A percentile compares a stretch with the other conserved stretches of the same genome.
Conservation (phyloP, 805 yeast genomes). For the Debaryomyces castellii region DNA sequence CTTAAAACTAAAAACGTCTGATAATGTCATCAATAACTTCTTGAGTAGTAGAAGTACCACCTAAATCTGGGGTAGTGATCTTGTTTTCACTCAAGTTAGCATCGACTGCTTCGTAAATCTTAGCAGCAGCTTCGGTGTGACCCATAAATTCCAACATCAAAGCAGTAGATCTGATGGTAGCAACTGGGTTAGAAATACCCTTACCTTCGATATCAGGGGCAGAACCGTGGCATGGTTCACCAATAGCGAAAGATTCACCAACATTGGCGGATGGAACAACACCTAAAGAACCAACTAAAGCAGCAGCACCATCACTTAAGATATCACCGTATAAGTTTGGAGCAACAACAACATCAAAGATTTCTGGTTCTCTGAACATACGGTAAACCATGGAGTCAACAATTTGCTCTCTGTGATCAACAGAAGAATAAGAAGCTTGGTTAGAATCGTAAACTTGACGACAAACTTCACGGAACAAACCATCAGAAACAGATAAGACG, state of each 20-base stretch:
- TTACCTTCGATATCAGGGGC: conserved; percentile 98
- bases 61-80: conserved; percentile 90
- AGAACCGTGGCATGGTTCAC: conserved; percentile 99
- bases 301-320: conserved; percentile 97
- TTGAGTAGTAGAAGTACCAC: conserved; percentile 84
- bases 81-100: conserved; percentile 80
- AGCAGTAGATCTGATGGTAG: conserved; percentile 97
- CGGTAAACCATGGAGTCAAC: conserved; percentile 99
- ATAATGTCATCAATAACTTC: conserved; percentile 85
- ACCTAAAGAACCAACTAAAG: conserved; percentile 95
- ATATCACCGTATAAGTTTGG: conserved; percentile 98
- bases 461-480: conserved; percentile 90
- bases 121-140: conserved; percentile 82
- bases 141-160: conserved; percentile 97
- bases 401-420: conserved; percentile 88
- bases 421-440: conserved; percentile 54
- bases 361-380: conserved; percentile 97
- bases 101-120: conserved; percentile 91
- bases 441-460: conserved; percentile 58
- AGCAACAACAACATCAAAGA: conserved; percentile 97
- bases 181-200: conserved; percentile 93
- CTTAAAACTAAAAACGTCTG: conserved; percentile 29
- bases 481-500: conserved; percentile 89
- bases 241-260: conserved; percentile 93
- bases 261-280: conserved; percentile 98